Conservation (phyloP, 495 filamentous ascomycete species). For the Daldinia grandis region DNA sequence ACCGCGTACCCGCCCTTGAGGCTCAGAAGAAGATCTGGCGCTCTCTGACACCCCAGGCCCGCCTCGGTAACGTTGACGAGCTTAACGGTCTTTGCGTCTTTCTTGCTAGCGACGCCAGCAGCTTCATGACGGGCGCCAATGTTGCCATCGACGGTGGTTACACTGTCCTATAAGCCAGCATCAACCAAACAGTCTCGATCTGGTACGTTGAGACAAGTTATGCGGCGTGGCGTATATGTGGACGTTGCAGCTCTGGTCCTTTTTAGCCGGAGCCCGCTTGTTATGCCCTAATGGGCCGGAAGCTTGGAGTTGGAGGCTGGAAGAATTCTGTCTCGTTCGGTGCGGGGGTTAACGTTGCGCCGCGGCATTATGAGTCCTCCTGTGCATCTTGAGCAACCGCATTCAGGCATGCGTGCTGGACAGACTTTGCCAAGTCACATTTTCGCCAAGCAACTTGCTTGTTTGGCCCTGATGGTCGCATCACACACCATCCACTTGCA, state of each 20-base stretch:
- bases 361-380: conserved; percentile 14
- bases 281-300: conserved; percentile 3
- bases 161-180: conserved; percentile 52
- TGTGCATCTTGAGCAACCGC: neutral
- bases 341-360: conserved; percentile 37
- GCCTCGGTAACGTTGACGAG: conserved; percentile 78
- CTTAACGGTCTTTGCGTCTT: conserved; percentile 82
- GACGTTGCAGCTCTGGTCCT: conserved; percentile 24
- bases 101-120: conserved; percentile 74
- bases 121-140: conserved; percentile 83
- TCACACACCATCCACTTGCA: conserved; percentile 16
- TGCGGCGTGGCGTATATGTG: conserved; percentile 6
- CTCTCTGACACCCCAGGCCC: conserved; percentile 72
- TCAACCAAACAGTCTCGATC: conserved; percentile 7
- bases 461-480: neutral
- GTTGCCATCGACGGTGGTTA: conserved; percentile 76
- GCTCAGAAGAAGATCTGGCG: conserved; percentile 84
- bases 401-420: neutral
- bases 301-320: neutral
- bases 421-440: neutral
- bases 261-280: conserved; percentile 31
- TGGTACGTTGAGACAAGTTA: conserved; percentile 14
- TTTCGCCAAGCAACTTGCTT: neutral
- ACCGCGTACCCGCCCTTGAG: conserved; percentile 75
- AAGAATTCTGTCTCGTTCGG: conserved; percentile 12